These are phyloP conservation scores for Exophiala spinifera DNA, from an alignment of 2,329 filamentous ascomycete species.

Conservation along the genomic window DNA sequence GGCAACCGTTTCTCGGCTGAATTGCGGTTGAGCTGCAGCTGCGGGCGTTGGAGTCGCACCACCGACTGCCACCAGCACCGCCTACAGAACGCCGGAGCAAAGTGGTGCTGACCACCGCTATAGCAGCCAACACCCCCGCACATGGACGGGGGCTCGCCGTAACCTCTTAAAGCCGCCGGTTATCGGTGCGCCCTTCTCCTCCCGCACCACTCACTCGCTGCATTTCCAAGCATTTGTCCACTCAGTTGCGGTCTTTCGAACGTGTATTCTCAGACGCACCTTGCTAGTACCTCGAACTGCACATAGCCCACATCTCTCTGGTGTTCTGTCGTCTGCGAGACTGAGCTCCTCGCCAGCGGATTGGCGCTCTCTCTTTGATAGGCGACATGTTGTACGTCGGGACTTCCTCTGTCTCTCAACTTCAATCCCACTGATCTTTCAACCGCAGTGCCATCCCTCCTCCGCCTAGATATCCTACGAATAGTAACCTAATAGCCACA, in stretches of 20 bases:
- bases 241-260: too few species aligned
- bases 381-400: constrained; percentile 28
- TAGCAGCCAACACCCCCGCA: too few species aligned
- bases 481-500: constrained; percentile 64
- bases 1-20: constrained; percentile 3
- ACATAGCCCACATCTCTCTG: not conserved
- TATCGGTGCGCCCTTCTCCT: too few species aligned
- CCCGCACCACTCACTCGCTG: too few species aligned
- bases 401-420: not conserved
- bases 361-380: not conserved
- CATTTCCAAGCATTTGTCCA: too few species aligned
- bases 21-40: constrained; percentile 1
- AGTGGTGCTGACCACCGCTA: too few species aligned
- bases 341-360: not conserved
- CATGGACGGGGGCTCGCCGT: too few species aligned
- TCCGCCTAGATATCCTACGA: constrained; percentile 72
- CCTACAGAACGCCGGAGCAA: not conserved
- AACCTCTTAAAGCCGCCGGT: too few species aligned
- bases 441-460: constrained; percentile 71
- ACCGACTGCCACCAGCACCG: too few species aligned
- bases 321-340: not conserved
- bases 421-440: constrained; percentile 8
- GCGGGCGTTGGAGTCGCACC: not conserved
- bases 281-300: not conserved
- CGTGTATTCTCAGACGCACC: too few species aligned